phyloP scores from a whole-genome alignment of 2,329 filamentous ascomycete species.

The Juglanconis oblonga region DNA sequence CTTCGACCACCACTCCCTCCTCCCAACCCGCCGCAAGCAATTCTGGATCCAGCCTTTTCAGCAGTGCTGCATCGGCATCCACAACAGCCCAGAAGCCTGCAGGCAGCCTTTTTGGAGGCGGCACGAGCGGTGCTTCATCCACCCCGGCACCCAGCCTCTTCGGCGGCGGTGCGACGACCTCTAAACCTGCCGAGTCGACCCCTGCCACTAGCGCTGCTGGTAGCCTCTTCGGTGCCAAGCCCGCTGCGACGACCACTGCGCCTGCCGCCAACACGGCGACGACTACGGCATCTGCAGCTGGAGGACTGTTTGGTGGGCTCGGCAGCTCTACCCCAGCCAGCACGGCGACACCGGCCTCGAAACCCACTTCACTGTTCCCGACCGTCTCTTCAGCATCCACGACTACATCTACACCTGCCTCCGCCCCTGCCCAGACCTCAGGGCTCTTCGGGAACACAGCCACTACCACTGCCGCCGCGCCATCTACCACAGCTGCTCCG shows the following conservation, averaged over 20 bases:
- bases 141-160: constrained; percentile 7
- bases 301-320: constrained; percentile 16
- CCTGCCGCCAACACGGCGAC: constrained; percentile 27
- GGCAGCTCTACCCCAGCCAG: constrained; percentile 8
- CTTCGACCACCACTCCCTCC: constrained; percentile 10
- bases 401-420: constrained; percentile 13
- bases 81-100: constrained; percentile 17
- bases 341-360: constrained; percentile 19
- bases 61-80: constrained; percentile 11
- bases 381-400: constrained; percentile 23
- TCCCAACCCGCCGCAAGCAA: constrained; percentile 16
- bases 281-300: constrained; percentile 19
- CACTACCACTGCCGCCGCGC: constrained; percentile 22
- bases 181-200: constrained; percentile 28
- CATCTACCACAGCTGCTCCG: constrained; percentile 25
- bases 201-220: constrained; percentile 16
- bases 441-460: constrained; percentile 6
- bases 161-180: constrained; percentile 14
- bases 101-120: constrained; percentile 12
- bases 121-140: constrained; percentile 1
- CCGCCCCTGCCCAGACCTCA: constrained; percentile 4
- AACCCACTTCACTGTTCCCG: constrained; percentile 27
- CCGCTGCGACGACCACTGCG: constrained; percentile 28
- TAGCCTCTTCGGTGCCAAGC: constrained; percentile 40
- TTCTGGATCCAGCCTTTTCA: constrained; percentile 6